A percentile compares a stretch with the other conserved stretches of the same genome.
phyloP scores from a whole-genome alignment of 1,284 basidiomycete species.

The Ceratobasidium sp. region DNA sequence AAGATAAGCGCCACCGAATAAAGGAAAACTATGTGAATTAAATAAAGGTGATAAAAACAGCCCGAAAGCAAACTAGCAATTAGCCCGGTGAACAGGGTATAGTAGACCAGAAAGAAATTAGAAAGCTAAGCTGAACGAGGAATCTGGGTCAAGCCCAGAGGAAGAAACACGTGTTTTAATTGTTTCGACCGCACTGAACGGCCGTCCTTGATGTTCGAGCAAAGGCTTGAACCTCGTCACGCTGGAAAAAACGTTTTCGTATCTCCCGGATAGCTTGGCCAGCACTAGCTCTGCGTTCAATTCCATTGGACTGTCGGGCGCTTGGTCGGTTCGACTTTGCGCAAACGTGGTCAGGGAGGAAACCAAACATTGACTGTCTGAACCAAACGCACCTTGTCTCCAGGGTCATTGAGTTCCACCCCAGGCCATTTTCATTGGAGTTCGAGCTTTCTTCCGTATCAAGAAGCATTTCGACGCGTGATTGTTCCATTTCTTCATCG shows the following conservation, averaged over 20 bases:
- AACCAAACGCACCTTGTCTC: background rate
- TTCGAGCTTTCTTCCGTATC: slow-evolving; percentile 1
- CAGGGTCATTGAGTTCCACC: slow-evolving; percentile 2
- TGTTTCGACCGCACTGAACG: slow-evolving; percentile 4
- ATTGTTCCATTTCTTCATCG: slow-evolving; percentile 25
- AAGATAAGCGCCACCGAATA: too few species aligned
- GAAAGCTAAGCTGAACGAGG: too few species aligned
- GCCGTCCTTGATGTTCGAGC: background rate
- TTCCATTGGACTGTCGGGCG: background rate
- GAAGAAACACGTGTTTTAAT: background rate
- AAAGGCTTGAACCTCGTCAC: slow-evolving; percentile 2
- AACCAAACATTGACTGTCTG: background rate
- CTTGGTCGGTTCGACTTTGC: background rate
- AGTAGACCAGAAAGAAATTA: too few species aligned
- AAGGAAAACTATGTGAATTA: too few species aligned
- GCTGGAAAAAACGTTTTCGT: background rate
- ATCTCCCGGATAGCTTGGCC: slow-evolving; percentile 10
- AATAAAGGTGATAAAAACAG: too few species aligned
- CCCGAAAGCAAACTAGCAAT: too few species aligned
- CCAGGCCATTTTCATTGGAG: background rate
- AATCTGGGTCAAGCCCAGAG: too few species aligned
- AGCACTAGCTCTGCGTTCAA: slow-evolving; percentile 22
- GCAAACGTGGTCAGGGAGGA: background rate
- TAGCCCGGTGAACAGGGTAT: too few species aligned
- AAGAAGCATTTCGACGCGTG: slow-evolving; percentile 29